Base-by-base conservation (phyloP, 441 rosid species). In the Populus trichocarpa region DNA sequence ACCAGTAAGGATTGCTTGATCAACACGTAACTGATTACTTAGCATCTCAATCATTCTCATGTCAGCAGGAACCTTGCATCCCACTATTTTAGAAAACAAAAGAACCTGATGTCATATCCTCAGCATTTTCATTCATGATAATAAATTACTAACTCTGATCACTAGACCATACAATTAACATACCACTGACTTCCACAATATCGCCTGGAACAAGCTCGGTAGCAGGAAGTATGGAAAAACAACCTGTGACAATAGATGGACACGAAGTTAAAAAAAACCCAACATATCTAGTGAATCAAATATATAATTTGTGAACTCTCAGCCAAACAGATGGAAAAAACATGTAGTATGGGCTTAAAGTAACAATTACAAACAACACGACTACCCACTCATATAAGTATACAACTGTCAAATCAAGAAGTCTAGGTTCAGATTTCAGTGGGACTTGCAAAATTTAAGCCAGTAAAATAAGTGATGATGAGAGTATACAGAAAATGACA, bases 1-100 rank as follows among this genome's bases (percentile, higher is more conserved):
- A 94, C 99, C 99, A 81, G 99, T 96, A 71, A 96, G 93, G 86
- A 96, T 94, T 80, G 99, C 98, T 89, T 96, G 99, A 90, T 96
- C 99, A 80, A 93, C 96, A 77, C 97, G 93, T 76, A 96, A 88
- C 78, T 88, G 94, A 84, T 89, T 89, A 85, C 93, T 94, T 68
- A 94, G 84, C 93, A 90, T 96, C 90, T 96, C 99, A 80, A 96
- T 88, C 93, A 93, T 89, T 85, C 99, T 93, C 89, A 96, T 83
- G 85, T 96, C 99, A 86, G 99, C 98, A 75, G 99, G 99, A 86
- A 94, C 88, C 90, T 96, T 96, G 90, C 98, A 90, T 79, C 99
- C 98, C 87, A 94, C 98, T 96, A 75, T 82, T 83, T 77, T 40
- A 67, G 20, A 73, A 83, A 69, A 75, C 75, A 83, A 46, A 77